These are phyloP conservation scores for Eucalyptus urophylla DNA, from an alignment of 345 rosid species.

Conservation along the genomic window DNA sequence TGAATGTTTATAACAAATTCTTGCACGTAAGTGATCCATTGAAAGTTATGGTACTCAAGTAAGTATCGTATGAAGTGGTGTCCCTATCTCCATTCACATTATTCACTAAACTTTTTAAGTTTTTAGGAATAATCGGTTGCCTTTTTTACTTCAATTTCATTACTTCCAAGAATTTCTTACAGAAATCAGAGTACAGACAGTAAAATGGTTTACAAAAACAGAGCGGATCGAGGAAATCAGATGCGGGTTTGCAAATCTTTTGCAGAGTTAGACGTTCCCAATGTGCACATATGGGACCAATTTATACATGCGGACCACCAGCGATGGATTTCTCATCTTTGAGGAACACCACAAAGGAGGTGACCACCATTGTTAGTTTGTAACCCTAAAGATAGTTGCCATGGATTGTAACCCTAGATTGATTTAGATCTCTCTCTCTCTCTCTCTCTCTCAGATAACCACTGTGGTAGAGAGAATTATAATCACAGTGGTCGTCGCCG, in stretches of 20 bases:
- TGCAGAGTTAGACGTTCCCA: not conserved
- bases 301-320: not conserved
- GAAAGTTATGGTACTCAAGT: too few species aligned
- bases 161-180: not conserved
- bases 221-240: not conserved
- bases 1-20: not conserved
- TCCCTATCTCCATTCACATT: not conserved
- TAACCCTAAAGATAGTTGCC: not conserved
- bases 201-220: not conserved
- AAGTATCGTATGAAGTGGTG: rapidly evolving
- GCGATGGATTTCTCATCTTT: not conserved
- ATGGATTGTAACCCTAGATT: not conserved
- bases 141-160: not conserved
- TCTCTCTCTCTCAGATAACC: not conserved
- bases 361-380: not conserved
- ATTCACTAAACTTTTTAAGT: not conserved
- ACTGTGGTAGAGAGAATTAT: not conserved
- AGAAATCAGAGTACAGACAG: not conserved
- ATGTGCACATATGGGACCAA: not conserved
- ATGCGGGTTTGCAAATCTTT: not conserved
- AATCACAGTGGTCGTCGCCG: not conserved
- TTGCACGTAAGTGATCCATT: rapidly evolving
- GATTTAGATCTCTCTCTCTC: not conserved
- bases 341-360: not conserved
- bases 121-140: not conserved